These are phyloP conservation scores for Neophaeococcomyces mojaviensis DNA, from an alignment of 2,329 filamentous ascomycete species.

Conservation along the genomic window DNA sequence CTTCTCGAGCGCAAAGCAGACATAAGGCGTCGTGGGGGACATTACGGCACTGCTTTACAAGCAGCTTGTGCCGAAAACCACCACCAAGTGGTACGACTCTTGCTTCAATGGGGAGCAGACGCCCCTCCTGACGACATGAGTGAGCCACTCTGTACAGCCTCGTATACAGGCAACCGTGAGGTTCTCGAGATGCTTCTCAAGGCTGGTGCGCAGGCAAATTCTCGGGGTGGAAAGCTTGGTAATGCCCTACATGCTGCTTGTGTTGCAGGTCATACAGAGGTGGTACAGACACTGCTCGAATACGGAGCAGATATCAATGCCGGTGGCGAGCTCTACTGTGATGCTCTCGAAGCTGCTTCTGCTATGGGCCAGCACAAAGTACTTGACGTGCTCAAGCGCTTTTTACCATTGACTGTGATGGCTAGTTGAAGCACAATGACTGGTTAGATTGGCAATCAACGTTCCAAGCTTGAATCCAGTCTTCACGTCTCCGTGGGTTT, in stretches of 20 bases:
- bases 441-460: too few relatives aligned
- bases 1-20: slow-evolving; percentile 4
- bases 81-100: background rate
- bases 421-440: too few relatives aligned
- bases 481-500: too few relatives aligned
- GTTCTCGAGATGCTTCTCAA: slow-evolving; percentile 5
- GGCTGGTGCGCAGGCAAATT: background rate
- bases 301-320: slow-evolving; percentile 1
- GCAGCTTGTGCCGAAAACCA: slow-evolving; percentile 4
- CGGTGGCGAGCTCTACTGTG: background rate
- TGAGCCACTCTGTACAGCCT: slow-evolving; percentile 2
- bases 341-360: slow-evolving; percentile 7
- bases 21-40: slow-evolving; percentile 1
- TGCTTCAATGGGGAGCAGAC: background rate
- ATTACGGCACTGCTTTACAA: slow-evolving; percentile 1
- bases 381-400: background rate
- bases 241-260: slow-evolving; percentile 7
- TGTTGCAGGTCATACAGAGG: slow-evolving; percentile 4
- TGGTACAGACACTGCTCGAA: slow-evolving; percentile 2
- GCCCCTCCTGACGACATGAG: background rate
- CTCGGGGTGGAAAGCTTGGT: slow-evolving; percentile 1
- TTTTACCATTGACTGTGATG: background rate
- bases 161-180: slow-evolving; percentile 1
- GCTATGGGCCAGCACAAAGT: background rate
- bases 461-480: too few relatives aligned